Percentiles rank a stretch among this genome's conserved stretches.
These are phyloP conservation scores for Apostasia ramifera DNA, from an alignment of 106 monocot species.

Conservation along the genomic window DNA sequence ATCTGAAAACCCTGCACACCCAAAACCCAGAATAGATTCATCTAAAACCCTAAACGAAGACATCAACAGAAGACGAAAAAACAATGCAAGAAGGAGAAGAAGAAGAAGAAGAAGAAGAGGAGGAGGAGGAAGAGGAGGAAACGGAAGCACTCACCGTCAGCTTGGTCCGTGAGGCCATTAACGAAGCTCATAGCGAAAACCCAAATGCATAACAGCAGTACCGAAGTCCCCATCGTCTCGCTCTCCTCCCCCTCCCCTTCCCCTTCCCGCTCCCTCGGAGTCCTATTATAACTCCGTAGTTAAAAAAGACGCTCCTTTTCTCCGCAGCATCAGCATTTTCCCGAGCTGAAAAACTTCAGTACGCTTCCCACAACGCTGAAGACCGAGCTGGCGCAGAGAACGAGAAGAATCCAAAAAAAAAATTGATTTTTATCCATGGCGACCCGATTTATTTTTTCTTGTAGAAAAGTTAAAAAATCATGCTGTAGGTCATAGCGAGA, in stretches of 20 bases:
- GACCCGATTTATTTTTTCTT: background rate
- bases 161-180: slow-evolving; percentile 6
- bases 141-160: slow-evolving; percentile 1
- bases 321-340: background rate
- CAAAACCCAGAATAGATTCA: background rate
- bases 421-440: background rate
- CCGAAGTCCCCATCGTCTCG: background rate
- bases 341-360: background rate
- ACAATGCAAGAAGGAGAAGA: background rate
- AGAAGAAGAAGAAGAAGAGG: background rate
- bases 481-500: background rate
- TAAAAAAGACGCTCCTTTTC: background rate
- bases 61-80: background rate
- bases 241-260: background rate
- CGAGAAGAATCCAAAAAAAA: background rate
- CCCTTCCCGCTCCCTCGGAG: background rate
- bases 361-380: background rate
- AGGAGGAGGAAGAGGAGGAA: background rate
- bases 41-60: background rate
- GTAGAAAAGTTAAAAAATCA: background rate
- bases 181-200: background rate
- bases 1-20: no score
- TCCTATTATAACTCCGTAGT: background rate
- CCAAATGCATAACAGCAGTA: slow-evolving; percentile 1
- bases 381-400: background rate